phyloP scores from a whole-genome alignment of 805 yeast species.

The Peterozyma xylosa region DNA sequence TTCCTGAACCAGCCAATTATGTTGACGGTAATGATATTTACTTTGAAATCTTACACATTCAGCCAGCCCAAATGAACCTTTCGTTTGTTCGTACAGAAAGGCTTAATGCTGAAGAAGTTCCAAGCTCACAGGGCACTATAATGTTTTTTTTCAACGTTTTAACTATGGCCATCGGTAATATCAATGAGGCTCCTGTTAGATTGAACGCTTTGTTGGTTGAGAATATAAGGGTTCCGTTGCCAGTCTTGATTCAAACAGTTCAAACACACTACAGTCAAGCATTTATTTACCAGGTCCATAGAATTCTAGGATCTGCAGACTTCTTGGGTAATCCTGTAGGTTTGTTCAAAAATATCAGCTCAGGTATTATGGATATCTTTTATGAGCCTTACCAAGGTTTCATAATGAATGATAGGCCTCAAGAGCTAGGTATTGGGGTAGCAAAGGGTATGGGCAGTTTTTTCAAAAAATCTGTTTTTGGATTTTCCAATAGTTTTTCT shows the following conservation, averaged over 20 bases:
- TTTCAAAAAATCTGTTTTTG: conserved; percentile 89
- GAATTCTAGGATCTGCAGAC: conserved; percentile 93
- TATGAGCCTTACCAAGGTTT: conserved; percentile 97
- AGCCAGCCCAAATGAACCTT: conserved; percentile 81
- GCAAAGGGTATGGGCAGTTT: conserved; percentile 96
- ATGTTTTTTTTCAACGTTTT: conserved; percentile 76
- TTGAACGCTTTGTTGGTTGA: conserved; percentile 83
- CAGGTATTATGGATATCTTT: conserved; percentile 94
- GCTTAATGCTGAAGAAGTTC: conserved; percentile 55
- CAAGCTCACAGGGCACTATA: conserved; percentile 53
- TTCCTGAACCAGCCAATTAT: conserved; percentile 63
- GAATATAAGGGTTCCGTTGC: conserved; percentile 81
- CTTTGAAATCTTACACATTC: conserved; percentile 87
- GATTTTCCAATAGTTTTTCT: conserved; percentile 88
- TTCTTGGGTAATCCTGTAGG: conserved; percentile 97
- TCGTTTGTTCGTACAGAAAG: conserved; percentile 89
- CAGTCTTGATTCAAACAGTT: conserved; percentile 61
- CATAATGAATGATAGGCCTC: conserved; percentile 89
- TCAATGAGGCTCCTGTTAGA: conserved; percentile 92
- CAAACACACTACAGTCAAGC: conserved; percentile 88
- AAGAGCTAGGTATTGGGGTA: conserved; percentile 87
- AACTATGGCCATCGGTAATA: conserved; percentile 95
- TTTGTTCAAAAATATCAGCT: conserved; percentile 81
- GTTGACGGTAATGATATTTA: conserved; percentile 67
- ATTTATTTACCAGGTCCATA: conserved; percentile 84